Base-by-base conservation (phyloP, 495 filamentous ascomycete species). In the Parmelia sp. region DNA sequence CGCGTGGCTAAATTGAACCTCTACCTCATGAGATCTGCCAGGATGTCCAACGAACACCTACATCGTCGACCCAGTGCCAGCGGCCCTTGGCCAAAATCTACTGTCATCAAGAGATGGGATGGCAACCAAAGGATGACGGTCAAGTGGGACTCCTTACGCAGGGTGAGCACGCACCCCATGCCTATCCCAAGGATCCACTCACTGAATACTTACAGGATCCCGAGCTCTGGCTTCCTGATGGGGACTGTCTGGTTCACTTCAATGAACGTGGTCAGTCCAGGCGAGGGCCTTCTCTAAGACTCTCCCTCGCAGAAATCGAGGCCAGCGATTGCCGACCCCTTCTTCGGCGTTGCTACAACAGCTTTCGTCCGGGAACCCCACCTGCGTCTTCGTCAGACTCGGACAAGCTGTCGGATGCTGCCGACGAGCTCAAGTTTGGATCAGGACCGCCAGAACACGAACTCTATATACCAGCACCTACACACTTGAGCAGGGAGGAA, bases 181-280 rank as follows among this genome's bases (percentile, higher is more conserved):
- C 1, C 3, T 35, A 4, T 42, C 12, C 8, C 15, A 14, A 70
- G 31, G 25, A 25, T 21, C 29, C 59, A 67, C 58, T 59, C 64
- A 25, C 44, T 63, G 3, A 58, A n/a, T 23, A 2, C 19, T 14
- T 31, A n/a, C 44, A 82, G 80, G 87, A 90, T 70, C 74, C 81
- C 19, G 85, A 89, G 62, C 76, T 90, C 19, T 90, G 84, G 85
- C 78, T 76, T 71, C 74, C 78, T 0, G 72, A 83, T 62, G 87
- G 83, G 15, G 82, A 89, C 70, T 89, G 86, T 66, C 73, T 82
- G 3, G 77, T 90, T 2, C 76, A 88, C 71, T 76, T 89, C 8
- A 84, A 89, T 61, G 79, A 72, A 9, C 74, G 75, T 63, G 85
- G 86, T 7, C 80, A 82, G 51, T 87, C 85, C 11, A 77, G 76